A percentile compares a stretch with the other conserved stretches of the same genome.
These are phyloP conservation scores for Kickxella alabastrina DNA, from an alignment of 192 early-diverging fungal genomes.

Conservation along the genomic window DNA sequence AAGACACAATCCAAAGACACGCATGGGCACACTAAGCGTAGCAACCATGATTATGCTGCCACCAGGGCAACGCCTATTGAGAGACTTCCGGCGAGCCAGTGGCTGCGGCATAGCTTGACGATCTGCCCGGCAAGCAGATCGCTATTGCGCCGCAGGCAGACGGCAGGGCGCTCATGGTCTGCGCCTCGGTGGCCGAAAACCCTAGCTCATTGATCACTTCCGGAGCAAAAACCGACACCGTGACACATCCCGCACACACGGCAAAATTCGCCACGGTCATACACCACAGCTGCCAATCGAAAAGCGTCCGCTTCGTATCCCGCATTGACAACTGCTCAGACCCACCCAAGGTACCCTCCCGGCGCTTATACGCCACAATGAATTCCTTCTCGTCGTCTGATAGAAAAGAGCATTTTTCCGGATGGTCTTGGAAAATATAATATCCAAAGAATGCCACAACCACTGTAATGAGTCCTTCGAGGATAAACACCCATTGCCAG, in stretches of 20 bases:
- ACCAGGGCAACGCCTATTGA: neutral
- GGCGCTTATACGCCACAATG: conserved; percentile 25
- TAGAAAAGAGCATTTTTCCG: conserved; percentile 41
- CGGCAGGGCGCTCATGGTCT: conserved; percentile 45
- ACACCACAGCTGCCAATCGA: conserved; percentile 48
- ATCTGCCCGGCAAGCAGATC: conserved; percentile 19
- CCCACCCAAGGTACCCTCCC: conserved; percentile 39
- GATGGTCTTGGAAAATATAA: conserved; percentile 43
- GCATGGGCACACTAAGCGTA: conserved; percentile 23
- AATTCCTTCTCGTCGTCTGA: conserved; percentile 32
- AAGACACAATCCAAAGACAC: conserved; percentile 36
- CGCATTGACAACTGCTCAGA: conserved; percentile 18
- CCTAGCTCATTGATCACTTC: conserved; percentile 47
- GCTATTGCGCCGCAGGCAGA: conserved; percentile 29
- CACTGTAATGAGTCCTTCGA: conserved; percentile 42
- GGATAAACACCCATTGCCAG: conserved; percentile 53
- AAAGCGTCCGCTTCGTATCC: conserved; percentile 13
- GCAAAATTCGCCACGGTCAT: conserved; percentile 34
- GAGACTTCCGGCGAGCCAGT: conserved; percentile 24
- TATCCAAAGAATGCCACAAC: conserved; percentile 27
- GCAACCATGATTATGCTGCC: conserved; percentile 25
- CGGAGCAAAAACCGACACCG: conserved; percentile 39
- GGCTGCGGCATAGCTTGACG: conserved; percentile 17
- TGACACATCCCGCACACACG: conserved; percentile 10
- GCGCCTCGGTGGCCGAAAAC: conserved; percentile 29